Percentiles rank a stretch among this genome's conserved stretches.
Conservation (phyloP, 208 protist species). For the Balamuthia mandrillaris region DNA sequence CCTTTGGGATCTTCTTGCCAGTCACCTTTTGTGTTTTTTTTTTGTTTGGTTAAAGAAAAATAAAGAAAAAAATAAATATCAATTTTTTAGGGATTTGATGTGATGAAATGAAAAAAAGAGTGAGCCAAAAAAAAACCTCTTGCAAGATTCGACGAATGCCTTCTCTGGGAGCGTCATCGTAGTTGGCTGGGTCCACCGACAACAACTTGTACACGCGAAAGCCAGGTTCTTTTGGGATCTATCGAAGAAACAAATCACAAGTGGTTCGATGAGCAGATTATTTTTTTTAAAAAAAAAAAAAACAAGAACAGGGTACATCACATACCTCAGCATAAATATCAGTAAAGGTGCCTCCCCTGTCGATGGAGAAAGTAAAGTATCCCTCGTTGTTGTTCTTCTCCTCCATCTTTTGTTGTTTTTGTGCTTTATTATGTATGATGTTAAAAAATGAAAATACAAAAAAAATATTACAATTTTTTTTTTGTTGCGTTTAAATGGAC, state of each 20-base stretch:
- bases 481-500: too few species aligned
- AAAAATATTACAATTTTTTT: too few species aligned
- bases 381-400: too few species aligned
- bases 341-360: conserved; percentile 91
- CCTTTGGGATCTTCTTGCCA: conserved; percentile 33
- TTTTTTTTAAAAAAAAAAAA: background rate
- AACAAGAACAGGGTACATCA: background rate
- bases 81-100: background rate
- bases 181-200: conserved; percentile 86
- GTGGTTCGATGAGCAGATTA: background rate
- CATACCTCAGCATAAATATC: conserved; percentile 76
- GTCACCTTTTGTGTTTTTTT: conserved; percentile 11
- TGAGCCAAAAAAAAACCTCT: conserved; percentile 25
- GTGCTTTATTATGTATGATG: too few species aligned
- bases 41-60: background rate
- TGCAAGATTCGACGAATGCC: conserved; percentile 87
- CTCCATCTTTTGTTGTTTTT: too few species aligned
- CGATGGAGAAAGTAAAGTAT: conserved; percentile 79
- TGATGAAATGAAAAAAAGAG: background rate
- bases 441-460: too few species aligned
- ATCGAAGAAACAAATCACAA: background rate
- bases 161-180: conserved; percentile 89
- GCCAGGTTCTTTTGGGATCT: conserved; percentile 9
- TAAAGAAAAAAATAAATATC: background rate
- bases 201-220: conserved; percentile 85